Conservation (phyloP, 257 asterid species). For the Petunia axillaris region DNA sequence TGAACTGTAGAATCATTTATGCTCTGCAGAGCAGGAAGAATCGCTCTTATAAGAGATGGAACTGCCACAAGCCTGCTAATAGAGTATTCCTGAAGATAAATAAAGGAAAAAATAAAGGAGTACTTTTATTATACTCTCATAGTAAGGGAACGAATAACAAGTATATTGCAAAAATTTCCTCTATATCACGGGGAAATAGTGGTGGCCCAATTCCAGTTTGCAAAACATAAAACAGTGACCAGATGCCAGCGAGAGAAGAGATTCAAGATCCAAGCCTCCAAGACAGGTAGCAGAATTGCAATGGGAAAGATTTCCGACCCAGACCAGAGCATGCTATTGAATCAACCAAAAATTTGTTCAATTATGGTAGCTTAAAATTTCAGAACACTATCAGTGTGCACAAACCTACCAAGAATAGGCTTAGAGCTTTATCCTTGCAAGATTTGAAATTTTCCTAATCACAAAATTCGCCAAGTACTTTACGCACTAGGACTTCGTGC, state of each 20-base stretch:
- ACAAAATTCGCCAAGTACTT: background rate
- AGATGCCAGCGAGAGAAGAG: background rate
- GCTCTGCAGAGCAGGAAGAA: slow-evolving; percentile 64
- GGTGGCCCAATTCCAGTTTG: background rate
- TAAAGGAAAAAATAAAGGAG: slow-evolving; percentile 23
- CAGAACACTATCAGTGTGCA: background rate
- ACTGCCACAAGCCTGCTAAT: slow-evolving; percentile 83
- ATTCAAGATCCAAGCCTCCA: slow-evolving; percentile 9
- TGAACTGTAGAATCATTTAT: slow-evolving; percentile 42
- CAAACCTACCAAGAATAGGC: background rate
- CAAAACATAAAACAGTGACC: slow-evolving; percentile 5
- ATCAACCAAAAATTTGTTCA: background rate
- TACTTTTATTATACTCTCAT: background rate
- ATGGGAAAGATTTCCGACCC: background rate
- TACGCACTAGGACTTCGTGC: slow-evolving; percentile 7
- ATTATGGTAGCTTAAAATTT: background rate
- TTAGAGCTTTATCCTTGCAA: background rate
- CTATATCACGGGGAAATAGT: background rate
- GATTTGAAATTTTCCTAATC: background rate
- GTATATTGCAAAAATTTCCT: background rate
- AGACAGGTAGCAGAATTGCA: slow-evolving; percentile 4
- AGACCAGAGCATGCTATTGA: background rate
- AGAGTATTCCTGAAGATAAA: slow-evolving; percentile 65
- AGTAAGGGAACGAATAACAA: background rate
- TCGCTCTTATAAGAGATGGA: slow-evolving; percentile 79